Evolutionary conservation across 805 yeast species (phyloP).

Genomic region (Candida incommunis): DNA sequence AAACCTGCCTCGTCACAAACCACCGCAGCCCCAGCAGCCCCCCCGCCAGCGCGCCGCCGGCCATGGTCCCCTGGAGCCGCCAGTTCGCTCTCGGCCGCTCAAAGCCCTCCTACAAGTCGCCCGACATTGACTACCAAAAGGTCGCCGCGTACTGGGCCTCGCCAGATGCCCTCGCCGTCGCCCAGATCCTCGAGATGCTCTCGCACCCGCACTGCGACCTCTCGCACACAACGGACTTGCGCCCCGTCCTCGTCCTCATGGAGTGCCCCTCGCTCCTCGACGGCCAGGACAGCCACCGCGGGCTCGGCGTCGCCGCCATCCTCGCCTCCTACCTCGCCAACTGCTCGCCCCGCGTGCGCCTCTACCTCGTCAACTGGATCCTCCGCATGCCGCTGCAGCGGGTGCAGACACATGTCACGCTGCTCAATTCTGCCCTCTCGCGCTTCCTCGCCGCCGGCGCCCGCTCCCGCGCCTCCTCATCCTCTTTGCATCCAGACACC

Average conservation of each 20-base stretch:
- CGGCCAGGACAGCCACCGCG: background rate
- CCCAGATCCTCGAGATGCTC: background rate
- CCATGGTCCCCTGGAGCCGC: background rate
- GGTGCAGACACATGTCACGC: background rate
- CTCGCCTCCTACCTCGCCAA: background rate
- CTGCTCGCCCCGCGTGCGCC: background rate
- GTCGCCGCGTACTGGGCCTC: background rate
- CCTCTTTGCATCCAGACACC: background rate
- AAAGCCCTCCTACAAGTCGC: background rate
- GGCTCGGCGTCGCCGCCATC: background rate
- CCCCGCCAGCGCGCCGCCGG: background rate
- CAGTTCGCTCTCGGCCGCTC: background rate
- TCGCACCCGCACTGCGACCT: background rate
- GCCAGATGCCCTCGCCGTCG: background rate
- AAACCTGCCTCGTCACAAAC: background rate
- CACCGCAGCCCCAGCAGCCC: background rate
- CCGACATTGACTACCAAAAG: background rate
- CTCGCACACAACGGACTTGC: background rate
- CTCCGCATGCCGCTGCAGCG: background rate
- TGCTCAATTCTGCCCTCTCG: background rate
- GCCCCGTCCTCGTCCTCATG: constrained; percentile 9
- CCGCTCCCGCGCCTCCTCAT: background rate
- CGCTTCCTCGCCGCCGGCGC: background rate
- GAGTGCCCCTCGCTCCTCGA: constrained; percentile 11
- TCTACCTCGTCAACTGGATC: background rate